A percentile compares a stretch with the other conserved stretches of the same genome.
These are phyloP conservation scores for Brassica napus DNA, from an alignment of 345 rosid genomes.

Conservation along the genomic window DNA sequence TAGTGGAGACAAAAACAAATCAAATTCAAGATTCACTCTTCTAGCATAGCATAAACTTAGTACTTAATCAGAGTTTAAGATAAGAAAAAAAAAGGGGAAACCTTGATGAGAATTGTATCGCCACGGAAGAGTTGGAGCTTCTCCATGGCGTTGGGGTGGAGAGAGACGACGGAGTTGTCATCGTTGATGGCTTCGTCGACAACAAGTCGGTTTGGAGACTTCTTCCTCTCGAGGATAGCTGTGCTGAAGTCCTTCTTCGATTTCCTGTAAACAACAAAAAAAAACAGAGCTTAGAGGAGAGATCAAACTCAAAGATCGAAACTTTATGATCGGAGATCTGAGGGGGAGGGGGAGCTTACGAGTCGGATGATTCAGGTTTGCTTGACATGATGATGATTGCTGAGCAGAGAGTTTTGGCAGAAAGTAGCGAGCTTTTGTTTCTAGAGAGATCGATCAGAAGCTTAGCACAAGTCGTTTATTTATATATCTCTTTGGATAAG, in stretches of 20 bases:
- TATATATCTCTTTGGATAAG: not conserved
- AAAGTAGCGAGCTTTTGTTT: not conserved
- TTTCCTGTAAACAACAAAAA: constrained; percentile 44
- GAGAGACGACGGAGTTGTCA: constrained; percentile 86
- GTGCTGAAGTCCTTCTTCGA: constrained; percentile 88
- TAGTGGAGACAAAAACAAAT: too few relatives aligned
- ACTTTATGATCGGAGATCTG: constrained; percentile 44
- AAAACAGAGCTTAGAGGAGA: not conserved
- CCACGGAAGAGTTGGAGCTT: constrained; percentile 98
- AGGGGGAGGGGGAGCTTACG: constrained; percentile 48
- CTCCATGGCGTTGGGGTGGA: constrained; percentile 93
- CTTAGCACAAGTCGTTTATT: not conserved
- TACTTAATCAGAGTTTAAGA: too few relatives aligned
- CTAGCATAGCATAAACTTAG: too few relatives aligned
- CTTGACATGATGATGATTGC: constrained; percentile 49
- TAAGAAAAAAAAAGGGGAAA: not conserved
- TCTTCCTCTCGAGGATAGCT: constrained; percentile 89
- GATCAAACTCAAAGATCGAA: constrained; percentile 10
- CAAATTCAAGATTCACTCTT: too few relatives aligned
- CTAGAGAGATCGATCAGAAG: not conserved
- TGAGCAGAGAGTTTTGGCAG: constrained; percentile 11
- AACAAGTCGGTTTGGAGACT: constrained; percentile 80
- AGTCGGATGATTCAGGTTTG: constrained; percentile 82
- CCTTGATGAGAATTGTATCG: constrained; percentile 90
- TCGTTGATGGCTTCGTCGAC: constrained; percentile 91